Evolutionary conservation across 495 filamentous ascomycete species (phyloP), one percentile per base, ranked within the genome.

Genomic region (Sordaria brevicollis): DNA sequence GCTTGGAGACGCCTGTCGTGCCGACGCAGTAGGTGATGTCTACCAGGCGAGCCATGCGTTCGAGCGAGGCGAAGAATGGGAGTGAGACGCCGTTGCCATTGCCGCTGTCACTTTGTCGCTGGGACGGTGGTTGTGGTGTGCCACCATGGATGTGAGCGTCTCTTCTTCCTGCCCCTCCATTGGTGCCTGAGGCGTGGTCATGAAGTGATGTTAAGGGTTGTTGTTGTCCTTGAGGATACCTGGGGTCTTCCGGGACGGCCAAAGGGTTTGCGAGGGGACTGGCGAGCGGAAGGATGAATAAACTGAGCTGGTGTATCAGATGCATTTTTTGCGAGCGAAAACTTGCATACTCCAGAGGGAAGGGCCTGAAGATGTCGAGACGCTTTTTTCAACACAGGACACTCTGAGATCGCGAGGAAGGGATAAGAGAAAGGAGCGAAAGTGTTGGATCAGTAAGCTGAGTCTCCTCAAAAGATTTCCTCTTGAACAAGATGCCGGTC

Each of bases 1-100:
- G 95, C 68, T 87, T 86, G 8, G 84, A 80, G 68, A 98, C 87
- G 37, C 95, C 95, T 1, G 84, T 81, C n/a, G 86, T 88, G 49
- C 92, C 92, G 68, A 98, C 91, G 79, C 95, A 99, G 83, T 99
- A 99, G 35, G 93, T 84, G 65, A 99, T 95, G 72, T 99, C 96
- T 34, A 97, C 94, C 3, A 99, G 84, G 57, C 93, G 89, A 15
- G 94, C 87, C 67, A 94, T 81, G 76, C 96, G 92, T 74, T 97
- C 92, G 29, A 99, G 86, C 15, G 93, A 91, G 68, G 84, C 79
- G 81, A 95, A 98, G 71, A 97, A 86, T 36, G 82, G 76, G 65
- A 76, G 71, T 4, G 92, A 89, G 68, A 96, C 82, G 67, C 81
- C 83, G 71, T 67, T 54, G 25, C 70, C 72, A 29, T 69, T 67